These are phyloP conservation scores for Chlamydomonas reinhardtii DNA, from an alignment of 163 green algal genomes.

Conservation along the genomic window DNA sequence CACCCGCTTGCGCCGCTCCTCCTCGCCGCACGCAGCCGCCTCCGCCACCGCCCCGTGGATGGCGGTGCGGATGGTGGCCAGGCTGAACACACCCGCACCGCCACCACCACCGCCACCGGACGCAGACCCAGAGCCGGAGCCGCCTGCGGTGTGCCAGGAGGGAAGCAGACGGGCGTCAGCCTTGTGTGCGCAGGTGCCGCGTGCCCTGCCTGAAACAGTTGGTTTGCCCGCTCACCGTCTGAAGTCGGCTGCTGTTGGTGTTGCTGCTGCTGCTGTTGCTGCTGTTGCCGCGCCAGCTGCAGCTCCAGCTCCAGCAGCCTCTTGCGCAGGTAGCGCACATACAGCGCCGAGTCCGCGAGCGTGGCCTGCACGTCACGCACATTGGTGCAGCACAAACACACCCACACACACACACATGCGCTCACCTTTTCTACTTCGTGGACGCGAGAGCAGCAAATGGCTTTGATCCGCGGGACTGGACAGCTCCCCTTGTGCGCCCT, in stretches of 20 bases:
- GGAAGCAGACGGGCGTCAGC: neutral
- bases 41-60: constrained; percentile 63
- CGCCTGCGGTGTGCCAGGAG: neutral
- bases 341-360: constrained; percentile 66
- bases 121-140: neutral
- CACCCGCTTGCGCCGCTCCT: constrained; percentile 58
- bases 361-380: constrained; percentile 63
- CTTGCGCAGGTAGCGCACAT: constrained; percentile 65
- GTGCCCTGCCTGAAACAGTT: too few relatives aligned
- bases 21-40: constrained; percentile 51
- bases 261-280: neutral
- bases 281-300: constrained; percentile 40
- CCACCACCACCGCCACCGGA: neutral
- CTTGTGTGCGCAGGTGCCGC: too few relatives aligned
- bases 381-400: too few relatives aligned
- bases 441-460: too few relatives aligned
- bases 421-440: too few relatives aligned
- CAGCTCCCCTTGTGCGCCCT: too few relatives aligned
- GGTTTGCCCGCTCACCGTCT: neutral
- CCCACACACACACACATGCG: too few relatives aligned
- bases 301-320: constrained; percentile 68
- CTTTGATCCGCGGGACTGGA: too few relatives aligned
- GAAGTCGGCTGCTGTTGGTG: neutral
- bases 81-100: constrained; percentile 52
- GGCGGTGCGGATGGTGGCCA: constrained; percentile 51